Conservation (phyloP, 1,139 yeast species). For the Chernovozyma aurita region DNA sequence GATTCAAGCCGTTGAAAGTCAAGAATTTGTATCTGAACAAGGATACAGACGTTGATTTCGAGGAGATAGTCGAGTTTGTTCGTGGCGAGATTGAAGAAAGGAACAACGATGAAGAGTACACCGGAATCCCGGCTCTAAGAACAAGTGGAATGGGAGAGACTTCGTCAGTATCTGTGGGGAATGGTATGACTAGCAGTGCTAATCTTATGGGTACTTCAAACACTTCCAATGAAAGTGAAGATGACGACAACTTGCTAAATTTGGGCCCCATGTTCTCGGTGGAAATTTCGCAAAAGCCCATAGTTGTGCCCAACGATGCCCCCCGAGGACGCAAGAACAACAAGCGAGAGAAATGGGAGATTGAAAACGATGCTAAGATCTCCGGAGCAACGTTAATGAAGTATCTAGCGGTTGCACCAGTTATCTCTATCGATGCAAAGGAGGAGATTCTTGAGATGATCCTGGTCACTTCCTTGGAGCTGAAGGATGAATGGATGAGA, state of each 20-base stretch:
- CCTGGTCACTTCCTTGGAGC: slow-evolving; percentile 65
- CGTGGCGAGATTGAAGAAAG: slow-evolving; percentile 38
- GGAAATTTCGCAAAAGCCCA: slow-evolving; percentile 54
- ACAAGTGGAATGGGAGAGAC: neutral
- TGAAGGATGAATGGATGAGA: slow-evolving; percentile 85
- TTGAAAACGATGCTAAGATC: slow-evolving; percentile 67
- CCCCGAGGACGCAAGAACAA: slow-evolving; percentile 70
- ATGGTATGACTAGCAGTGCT: slow-evolving; percentile 6
- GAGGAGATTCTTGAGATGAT: slow-evolving; percentile 87
- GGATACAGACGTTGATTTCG: slow-evolving; percentile 69
- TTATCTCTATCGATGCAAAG: slow-evolving; percentile 69
- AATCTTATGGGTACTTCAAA: neutral
- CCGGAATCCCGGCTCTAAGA: slow-evolving; percentile 12
- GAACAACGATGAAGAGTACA: slow-evolving; percentile 8
- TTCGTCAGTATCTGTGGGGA: slow-evolving; percentile 1
- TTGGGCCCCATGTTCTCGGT: slow-evolving; percentile 28
- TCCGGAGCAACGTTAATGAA: slow-evolving; percentile 55
- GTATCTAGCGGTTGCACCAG: slow-evolving; percentile 59
- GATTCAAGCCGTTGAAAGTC: slow-evolving; percentile 69
- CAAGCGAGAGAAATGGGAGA: slow-evolving; percentile 75
- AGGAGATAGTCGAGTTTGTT: slow-evolving; percentile 55
- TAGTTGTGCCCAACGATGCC: slow-evolving; percentile 65
- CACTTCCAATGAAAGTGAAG: slow-evolving; percentile 14
- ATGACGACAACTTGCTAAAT: slow-evolving; percentile 4
- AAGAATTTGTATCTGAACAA: slow-evolving; percentile 53